phyloP scores from a whole-genome alignment of 768 basidiomycete species.

The Suillus lakei region DNA sequence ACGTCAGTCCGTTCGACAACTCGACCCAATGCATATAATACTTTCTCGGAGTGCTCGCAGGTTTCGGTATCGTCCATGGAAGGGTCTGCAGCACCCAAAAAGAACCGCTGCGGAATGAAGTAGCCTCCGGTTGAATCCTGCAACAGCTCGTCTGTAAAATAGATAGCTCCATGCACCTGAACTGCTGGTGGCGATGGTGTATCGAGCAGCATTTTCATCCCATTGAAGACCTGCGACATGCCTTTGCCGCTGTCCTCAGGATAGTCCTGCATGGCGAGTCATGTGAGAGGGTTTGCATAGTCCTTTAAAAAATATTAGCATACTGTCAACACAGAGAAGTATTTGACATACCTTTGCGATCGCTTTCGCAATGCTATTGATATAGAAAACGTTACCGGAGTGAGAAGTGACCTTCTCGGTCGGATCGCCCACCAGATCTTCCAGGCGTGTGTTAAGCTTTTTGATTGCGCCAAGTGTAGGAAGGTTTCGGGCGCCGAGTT shows the following conservation, averaged over 20 bases:
- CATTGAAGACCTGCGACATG: conserved; percentile 25
- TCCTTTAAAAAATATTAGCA: conserved; percentile 18
- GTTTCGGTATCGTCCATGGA: too few relatives aligned
- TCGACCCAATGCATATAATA: not conserved
- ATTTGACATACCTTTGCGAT: conserved; percentile 15
- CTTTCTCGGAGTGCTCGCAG: too few relatives aligned
- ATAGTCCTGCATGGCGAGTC: conserved; percentile 20
- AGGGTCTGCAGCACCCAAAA: not conserved
- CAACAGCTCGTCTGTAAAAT: conserved; percentile 21
- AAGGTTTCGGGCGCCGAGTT: conserved; percentile 27
- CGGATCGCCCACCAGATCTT: conserved; percentile 24
- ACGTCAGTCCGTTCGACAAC: not conserved
- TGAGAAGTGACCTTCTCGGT: conserved; percentile 21
- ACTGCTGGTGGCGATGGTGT: conserved; percentile 23
- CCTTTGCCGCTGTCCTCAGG: conserved; percentile 18
- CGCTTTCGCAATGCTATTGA: conserved; percentile 14
- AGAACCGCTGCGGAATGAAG: conserved; percentile 1
- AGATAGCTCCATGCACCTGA: conserved; percentile 16
- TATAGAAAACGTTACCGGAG: conserved; percentile 32
- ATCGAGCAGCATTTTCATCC: conserved; percentile 28
- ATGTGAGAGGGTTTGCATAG: conserved; percentile 28
- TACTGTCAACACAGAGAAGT: too few relatives aligned
- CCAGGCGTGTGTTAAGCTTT: not conserved
- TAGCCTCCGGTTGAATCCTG: not conserved
- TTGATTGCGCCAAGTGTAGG: conserved; percentile 23